Evolutionary conservation across 495 filamentous ascomycete species (phyloP).

Genomic region (Penicillium bovifimosum): DNA sequence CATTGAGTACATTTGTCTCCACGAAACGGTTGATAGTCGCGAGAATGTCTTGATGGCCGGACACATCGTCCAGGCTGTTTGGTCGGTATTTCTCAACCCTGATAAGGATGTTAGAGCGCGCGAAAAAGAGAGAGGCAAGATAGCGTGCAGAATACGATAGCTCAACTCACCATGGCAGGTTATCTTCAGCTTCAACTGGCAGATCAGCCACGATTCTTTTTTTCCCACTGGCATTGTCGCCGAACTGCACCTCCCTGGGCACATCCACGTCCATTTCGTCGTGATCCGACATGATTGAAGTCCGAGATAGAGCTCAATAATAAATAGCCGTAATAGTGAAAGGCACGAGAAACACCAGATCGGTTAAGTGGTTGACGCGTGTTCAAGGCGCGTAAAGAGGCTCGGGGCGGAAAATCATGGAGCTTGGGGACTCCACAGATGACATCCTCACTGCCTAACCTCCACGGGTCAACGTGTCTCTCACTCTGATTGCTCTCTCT

Average conservation of each 20-base stretch:
- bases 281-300: constrained; percentile 72
- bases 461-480: constrained; percentile 22
- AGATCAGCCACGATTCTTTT: constrained; percentile 90
- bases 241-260: constrained; percentile 53
- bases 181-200: constrained; percentile 90
- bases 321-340: neutral
- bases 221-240: constrained; percentile 61
- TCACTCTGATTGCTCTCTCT: constrained; percentile 7
- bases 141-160: neutral
- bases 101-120: constrained; percentile 4
- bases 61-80: constrained; percentile 81
- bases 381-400: constrained; percentile 43
- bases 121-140: neutral
- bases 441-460: constrained; percentile 35
- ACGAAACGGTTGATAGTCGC: constrained; percentile 96
- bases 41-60: constrained; percentile 96
- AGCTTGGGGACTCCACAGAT: constrained; percentile 29
- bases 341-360: constrained; percentile 1
- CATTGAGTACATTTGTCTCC: constrained; percentile 63
- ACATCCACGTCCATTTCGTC: constrained; percentile 85
- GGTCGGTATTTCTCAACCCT: constrained; percentile 99
- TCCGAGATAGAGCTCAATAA: neutral
- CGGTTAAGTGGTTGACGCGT: constrained; percentile 23
- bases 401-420: constrained; percentile 42
- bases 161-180: constrained; percentile 73